phyloP scores from a whole-genome alignment of 208 protist genomes.

The Leishmania major region DNA sequence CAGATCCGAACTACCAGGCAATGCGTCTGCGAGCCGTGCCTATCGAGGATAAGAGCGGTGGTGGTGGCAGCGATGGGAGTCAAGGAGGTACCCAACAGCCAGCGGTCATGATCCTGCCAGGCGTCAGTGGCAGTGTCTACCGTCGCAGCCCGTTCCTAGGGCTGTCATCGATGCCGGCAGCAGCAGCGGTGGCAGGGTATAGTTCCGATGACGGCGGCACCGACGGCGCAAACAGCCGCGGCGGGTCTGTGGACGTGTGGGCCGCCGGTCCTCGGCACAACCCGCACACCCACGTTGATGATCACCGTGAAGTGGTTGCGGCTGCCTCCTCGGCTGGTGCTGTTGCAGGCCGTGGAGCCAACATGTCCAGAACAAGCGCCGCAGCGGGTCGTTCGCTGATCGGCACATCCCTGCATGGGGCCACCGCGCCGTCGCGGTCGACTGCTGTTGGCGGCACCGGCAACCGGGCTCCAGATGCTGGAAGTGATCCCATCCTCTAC shows the following conservation, averaged over 20 bases:
- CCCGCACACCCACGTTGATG: constrained; percentile 7
- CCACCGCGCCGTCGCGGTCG: neutral
- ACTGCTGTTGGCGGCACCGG: constrained; percentile 17
- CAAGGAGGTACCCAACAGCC: constrained; percentile 23
- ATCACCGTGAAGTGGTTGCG: neutral
- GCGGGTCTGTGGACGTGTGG: constrained; percentile 13
- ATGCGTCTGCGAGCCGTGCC: constrained; percentile 29
- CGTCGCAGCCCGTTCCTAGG: constrained; percentile 6
- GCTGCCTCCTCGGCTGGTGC: neutral
- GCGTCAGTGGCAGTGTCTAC: constrained; percentile 12
- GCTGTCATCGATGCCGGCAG: neutral
- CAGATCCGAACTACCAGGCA: constrained; percentile 41
- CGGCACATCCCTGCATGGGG: constrained; percentile 1
- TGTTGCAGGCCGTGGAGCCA: neutral
- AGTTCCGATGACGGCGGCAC: neutral
- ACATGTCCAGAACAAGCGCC: neutral
- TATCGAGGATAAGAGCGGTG: constrained; percentile 17
- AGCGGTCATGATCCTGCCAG: constrained; percentile 16
- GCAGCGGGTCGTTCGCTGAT: neutral
- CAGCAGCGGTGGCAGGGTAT: neutral
- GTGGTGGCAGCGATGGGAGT: neutral
- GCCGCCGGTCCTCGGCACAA: constrained; percentile 22
- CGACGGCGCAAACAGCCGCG: neutral
- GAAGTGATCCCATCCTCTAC: neutral
- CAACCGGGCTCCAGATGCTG: neutral